Base-by-base conservation (phyloP, 805 yeast species). In the Wickerhamiella dianesei region DNA sequence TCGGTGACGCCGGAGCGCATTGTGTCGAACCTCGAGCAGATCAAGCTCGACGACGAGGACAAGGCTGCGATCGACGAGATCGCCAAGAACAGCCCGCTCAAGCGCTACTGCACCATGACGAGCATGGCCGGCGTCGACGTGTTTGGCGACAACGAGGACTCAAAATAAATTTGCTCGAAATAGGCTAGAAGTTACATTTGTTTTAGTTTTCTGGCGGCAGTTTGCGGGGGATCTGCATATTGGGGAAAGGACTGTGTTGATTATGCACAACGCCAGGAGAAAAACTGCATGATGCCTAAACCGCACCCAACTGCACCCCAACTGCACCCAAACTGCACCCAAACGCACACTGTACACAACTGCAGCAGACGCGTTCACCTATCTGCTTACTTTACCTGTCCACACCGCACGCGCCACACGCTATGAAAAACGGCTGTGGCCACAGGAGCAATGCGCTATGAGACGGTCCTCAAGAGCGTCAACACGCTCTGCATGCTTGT, bases 1-100 rank as follows among this genome's bases (percentile, higher is more conserved):
- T 78, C 94, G 0, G 71, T 79, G 5, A 82, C 80, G 46, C 68
- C 75, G 5, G 73, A 69, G 29, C 76, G 94, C 61, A 73, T 84
- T 47, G 61, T 61, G 22, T 53, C 62, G 16, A 70, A 70, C 56
- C 59, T 69, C 17, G 61, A 65, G 50, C 66, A 65, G 42, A 56
- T 67, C 35, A 63, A 69, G 16, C 61, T 76, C 42, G 55, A 70
- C 16, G 48, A 53, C 16, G 73, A 68, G 40, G 79, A 76, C 41
- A 43, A 72, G 35, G 61, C 59, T 5, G 53, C 53, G 20, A 56
- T 74, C 50, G 39, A 54, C 41, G 46, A 35, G 22, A 48, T 57
- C 37, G 48, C 52, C 40, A 32, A 47, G 41, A 46, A 48, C 37
- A 47, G 47, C 36, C 43, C 21, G 20, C 46, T 53, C 18, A 21